Base-by-base conservation (phyloP, 75 land plant genomes). In the Pinus taeda region DNA sequence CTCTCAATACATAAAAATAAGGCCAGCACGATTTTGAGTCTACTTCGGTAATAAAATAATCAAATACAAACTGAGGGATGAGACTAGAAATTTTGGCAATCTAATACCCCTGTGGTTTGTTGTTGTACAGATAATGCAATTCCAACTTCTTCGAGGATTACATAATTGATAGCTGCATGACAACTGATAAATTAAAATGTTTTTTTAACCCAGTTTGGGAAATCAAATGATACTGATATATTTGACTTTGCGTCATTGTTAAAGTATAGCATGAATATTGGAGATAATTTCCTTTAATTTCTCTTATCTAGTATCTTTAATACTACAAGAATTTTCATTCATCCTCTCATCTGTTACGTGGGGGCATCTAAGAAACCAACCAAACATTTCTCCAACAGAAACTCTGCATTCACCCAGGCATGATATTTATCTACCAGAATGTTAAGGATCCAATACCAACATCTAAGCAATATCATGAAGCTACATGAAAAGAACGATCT, bases 391-490 rank as follows among this genome's bases (percentile, higher is more conserved):
- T 94, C 99, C 88, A 94, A 42, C 69, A 97, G 79, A 71, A 88
- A 90, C 69, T 97, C 99, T 8, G 90, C 95, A 84, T 97, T 97
- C 42, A 97, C 99, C 99, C 99, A 97, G 22, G 96, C 95, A 77
- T 97, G 99, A 75, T 97, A 92, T 83, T 97, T 97, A 73, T 95
- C 99, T 96, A 66, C 20, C 55, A 65, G 42, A 66, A 76, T 30
- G 77, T 76, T 42, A 76, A 76, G 71, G 77, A 67, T 64, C n/a
- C 30, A 15, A 33, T 6, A 36, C 29, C 6, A 11, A 21, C 26
- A 60, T 60, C 21, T 60, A 17, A 76, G 24, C 21, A 22, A 76
- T 33, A 29, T 24, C 12, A 26, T 66, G 13, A 37, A 71, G 53
- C 77, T 30, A 20, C 3, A 62, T 20, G 17, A 59, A 3, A 36